phyloP scores from a whole-genome alignment of 2,329 filamentous ascomycete species.

The Alternaria panax region DNA sequence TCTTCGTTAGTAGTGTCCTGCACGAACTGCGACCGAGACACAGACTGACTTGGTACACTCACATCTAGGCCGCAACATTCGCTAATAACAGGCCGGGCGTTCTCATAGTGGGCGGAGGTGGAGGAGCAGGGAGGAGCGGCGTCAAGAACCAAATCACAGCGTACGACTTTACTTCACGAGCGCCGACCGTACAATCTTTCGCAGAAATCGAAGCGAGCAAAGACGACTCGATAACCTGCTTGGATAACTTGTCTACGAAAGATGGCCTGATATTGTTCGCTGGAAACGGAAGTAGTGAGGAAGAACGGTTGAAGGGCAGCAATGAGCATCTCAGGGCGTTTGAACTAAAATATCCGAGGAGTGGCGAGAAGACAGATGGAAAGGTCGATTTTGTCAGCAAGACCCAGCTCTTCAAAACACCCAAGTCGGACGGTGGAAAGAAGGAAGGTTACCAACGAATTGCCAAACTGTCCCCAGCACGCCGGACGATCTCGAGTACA shows the following conservation, averaged over 20 bases:
- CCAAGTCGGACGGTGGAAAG: conserved; percentile 49
- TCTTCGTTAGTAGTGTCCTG: not conserved
- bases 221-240: conserved; percentile 87
- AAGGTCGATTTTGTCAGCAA: conserved; percentile 59
- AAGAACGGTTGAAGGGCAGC: conserved; percentile 74
- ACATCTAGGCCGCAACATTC: conserved; percentile 71
- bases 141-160: conserved; percentile 83
- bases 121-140: conserved; percentile 66
- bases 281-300: conserved; percentile 77
- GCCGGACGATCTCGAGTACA: conserved; percentile 53
- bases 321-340: conserved; percentile 88
- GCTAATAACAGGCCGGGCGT: conserved; percentile 76
- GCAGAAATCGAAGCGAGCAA: conserved; percentile 81
- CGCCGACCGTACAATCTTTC: conserved; percentile 64
- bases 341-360: conserved; percentile 64
- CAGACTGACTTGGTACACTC: not conserved
- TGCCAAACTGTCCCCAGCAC: conserved; percentile 63
- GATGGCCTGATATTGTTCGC: conserved; percentile 67
- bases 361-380: conserved; percentile 40
- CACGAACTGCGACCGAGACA: not conserved
- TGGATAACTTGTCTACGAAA: conserved; percentile 71
- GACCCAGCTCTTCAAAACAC: conserved; percentile 59
- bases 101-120: conserved; percentile 83
- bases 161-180: conserved; percentile 73
- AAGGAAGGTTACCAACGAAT: conserved; percentile 68